Evolutionary conservation across 179 eudicot genomes (phyloP), one percentile per base, ranked within the genome.

Genomic region (Camellia oleifera): DNA sequence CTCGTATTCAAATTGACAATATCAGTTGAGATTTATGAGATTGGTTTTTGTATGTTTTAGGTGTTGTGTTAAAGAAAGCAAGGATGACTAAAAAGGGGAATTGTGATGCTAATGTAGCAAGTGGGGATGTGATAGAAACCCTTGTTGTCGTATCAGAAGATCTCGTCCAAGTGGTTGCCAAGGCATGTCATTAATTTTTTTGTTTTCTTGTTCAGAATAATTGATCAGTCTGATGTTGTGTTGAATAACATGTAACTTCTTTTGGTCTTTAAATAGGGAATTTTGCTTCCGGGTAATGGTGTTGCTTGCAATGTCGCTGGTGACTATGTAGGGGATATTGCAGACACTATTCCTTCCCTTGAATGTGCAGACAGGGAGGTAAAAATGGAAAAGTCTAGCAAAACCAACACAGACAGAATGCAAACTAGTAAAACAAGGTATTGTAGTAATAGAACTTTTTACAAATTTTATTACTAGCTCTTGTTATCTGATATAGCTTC

Each of bases 131-230:
- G 46, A 83, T 93, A 78, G 97, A 91, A 32, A 97, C 99, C 64
- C 90, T 97, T 68, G 84, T 92, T 50, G 85, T 97, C 52, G 86
- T 48, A 74, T 87, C 94, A 0, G 88, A 87, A 67, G 97, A 97
- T 89, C 95, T 97, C 64, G 97, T 97, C 81, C 98, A 97, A 97
- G 94, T 97, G 69, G 90, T 94, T 86, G 95, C 91, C 62, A 90
- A 93, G 99, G 99, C 84, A 73, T 69, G 84, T 68, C 58, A 61
- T 50, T 58, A 68, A 48, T 74, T n/a, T 53, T 32, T 48, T 48
- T 32, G 40, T 32, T 74, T 69, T 62, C 40, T 17, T 67, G 3
- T 65, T 10, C 57, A 75, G 46, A 67, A 40, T 20, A 58, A 40
- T 56, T 78, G 53, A 40, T 17, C 71, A 18, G 12, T 77, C 42